Conservation (phyloP, 2,329 filamentous ascomycete genomes). For the Nemania bipapillata region DNA sequence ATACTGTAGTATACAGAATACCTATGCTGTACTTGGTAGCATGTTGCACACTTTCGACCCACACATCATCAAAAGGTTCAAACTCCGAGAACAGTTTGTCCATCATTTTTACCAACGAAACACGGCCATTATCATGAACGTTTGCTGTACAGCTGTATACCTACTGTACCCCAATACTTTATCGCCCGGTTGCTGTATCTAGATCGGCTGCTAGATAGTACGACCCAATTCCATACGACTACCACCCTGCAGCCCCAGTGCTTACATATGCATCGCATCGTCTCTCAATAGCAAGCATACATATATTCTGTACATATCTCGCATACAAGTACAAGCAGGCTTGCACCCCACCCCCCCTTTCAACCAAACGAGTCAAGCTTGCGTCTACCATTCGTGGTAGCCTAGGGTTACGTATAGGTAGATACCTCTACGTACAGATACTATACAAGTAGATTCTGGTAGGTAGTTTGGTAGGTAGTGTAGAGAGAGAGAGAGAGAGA, state of each 20-base stretch:
- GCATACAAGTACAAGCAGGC: constrained; percentile 9
- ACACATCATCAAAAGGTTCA: constrained; percentile 6
- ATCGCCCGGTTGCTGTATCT: background rate
- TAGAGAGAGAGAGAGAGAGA: too few species aligned
- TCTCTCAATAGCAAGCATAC: background rate
- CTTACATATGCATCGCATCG: background rate
- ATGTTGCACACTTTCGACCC: constrained; percentile 10
- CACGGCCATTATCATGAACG: background rate
- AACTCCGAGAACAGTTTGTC: constrained; percentile 10
- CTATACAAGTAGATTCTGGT: too few species aligned
- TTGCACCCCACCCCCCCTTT: constrained; percentile 24
- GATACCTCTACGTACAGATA: too few species aligned
- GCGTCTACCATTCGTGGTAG: constrained; percentile 16
- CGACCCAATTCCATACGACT: constrained; percentile 1
- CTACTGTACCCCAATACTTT: constrained; percentile 2
- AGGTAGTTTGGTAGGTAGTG: background rate
- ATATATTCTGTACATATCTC: too few species aligned
- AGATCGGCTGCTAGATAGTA: background rate
- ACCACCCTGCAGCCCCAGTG: constrained; percentile 7
- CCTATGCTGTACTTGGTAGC: too few species aligned
- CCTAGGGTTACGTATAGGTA: background rate
- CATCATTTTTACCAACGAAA: constrained; percentile 1
- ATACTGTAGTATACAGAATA: constrained; percentile 8
- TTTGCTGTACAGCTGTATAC: constrained; percentile 1
- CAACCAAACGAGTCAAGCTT: constrained; percentile 33